Evolutionary conservation across 208 protist genomes (phyloP).

Genomic region (Crithidia mellificae): DNA sequence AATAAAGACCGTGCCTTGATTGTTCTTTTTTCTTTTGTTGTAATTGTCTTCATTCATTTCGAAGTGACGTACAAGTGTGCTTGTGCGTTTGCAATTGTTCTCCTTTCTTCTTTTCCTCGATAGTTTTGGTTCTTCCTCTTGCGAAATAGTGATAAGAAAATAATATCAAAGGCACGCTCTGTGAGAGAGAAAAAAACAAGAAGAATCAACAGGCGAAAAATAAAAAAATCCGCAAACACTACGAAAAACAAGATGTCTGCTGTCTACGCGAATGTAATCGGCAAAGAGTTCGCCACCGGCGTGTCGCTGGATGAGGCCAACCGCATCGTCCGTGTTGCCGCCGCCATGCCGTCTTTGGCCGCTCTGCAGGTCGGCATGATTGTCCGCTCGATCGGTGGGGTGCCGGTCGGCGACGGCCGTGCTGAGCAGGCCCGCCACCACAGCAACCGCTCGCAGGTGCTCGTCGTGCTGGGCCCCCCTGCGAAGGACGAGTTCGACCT

Average conservation of each 20-base stretch:
- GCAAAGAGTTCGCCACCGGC: constrained; percentile 58
- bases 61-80: neutral
- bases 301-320: constrained; percentile 54
- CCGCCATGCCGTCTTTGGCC: constrained; percentile 39
- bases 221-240: too few species aligned
- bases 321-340: constrained; percentile 52
- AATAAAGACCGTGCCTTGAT: too few species aligned
- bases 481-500: constrained; percentile 83
- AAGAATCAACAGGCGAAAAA: too few species aligned
- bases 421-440: constrained; percentile 62
- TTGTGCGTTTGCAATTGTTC: neutral
- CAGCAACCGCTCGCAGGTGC: constrained; percentile 47
- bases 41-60: neutral
- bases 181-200: too few species aligned
- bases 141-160: too few species aligned
- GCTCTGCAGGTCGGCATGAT: constrained; percentile 59
- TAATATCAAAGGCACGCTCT: too few species aligned
- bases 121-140: too few species aligned
- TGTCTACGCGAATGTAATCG: constrained; percentile 51
- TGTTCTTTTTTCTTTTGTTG: too few species aligned
- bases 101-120: constrained; percentile 1
- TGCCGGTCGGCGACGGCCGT: constrained; percentile 42
- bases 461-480: constrained; percentile 48
- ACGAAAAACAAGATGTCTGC: constrained; percentile 34
- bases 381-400: constrained; percentile 79